A percentile compares a stretch with the other conserved stretches of the same genome.
Conservation (phyloP, 2,329 filamentous ascomycete species). For the Epichloe uncinata region DNA sequence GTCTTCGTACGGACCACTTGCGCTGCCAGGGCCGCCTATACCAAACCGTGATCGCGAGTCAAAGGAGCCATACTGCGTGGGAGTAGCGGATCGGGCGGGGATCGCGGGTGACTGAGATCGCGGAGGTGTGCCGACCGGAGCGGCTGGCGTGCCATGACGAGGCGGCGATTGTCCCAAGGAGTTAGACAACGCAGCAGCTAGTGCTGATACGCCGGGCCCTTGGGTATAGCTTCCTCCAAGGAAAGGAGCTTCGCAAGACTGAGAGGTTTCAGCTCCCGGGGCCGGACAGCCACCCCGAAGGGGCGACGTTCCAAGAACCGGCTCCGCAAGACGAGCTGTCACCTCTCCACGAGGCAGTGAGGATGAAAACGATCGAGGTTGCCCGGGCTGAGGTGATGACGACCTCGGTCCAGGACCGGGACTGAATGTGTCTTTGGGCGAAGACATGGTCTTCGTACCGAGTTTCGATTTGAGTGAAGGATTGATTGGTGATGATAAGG, state of each 20-base stretch:
- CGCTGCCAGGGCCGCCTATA: constrained; percentile 14
- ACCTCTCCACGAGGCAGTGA: constrained; percentile 45
- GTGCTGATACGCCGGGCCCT: constrained; percentile 73
- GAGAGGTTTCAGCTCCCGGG: constrained; percentile 11
- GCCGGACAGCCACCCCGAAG: constrained; percentile 23
- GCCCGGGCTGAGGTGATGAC: constrained; percentile 34
- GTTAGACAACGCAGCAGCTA: constrained; percentile 75
- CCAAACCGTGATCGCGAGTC: constrained; percentile 50
- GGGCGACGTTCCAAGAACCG: constrained; percentile 30
- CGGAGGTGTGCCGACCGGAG: constrained; percentile 43
- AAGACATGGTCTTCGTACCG: constrained; percentile 17
- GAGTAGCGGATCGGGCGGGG: constrained; percentile 31
- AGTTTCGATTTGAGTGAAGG: neutral
- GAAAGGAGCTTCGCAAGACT: constrained; percentile 45
- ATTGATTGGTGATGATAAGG: neutral
- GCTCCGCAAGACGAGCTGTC: constrained; percentile 48
- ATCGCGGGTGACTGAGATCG: constrained; percentile 26
- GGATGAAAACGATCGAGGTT: constrained; percentile 32
- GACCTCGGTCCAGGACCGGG: constrained; percentile 27
- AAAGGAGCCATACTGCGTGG: constrained; percentile 76
- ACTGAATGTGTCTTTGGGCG: constrained; percentile 24
- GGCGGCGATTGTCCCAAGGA: constrained; percentile 58
- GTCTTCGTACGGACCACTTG: constrained; percentile 61
- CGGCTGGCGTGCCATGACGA: constrained; percentile 52
- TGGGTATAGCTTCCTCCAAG: constrained; percentile 49